phyloP scores from a whole-genome alignment of 2,329 filamentous ascomycete species.

The Truncatella angustata region DNA sequence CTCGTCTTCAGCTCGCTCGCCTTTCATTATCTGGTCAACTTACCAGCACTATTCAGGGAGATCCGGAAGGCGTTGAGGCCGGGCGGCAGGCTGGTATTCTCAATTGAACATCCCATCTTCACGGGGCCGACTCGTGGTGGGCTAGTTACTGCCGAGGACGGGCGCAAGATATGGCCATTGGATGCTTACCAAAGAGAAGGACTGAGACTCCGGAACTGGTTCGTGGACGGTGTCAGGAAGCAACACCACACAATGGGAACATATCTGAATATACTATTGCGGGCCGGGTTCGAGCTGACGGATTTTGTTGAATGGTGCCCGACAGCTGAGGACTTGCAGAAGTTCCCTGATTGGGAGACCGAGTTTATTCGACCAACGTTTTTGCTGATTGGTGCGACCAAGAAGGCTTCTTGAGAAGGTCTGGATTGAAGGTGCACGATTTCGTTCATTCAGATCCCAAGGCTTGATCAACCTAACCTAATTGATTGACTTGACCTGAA shows the following conservation, averaged over 20 bases:
- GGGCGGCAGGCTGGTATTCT: conserved; percentile 39
- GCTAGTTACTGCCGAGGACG: conserved; percentile 27
- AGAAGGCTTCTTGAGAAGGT: conserved; percentile 7
- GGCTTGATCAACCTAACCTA: too few relatives aligned
- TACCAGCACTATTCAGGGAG: conserved; percentile 29
- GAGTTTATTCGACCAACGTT: conserved; percentile 21
- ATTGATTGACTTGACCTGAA: too few relatives aligned
- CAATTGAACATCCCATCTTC: conserved; percentile 46
- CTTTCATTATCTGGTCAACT: conserved; percentile 38
- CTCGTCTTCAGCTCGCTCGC: conserved; percentile 39
- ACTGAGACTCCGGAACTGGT: conserved; percentile 37
- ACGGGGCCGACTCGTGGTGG: conserved; percentile 36
- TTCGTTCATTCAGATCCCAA: background rate
- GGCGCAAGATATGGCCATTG: conserved; percentile 38
- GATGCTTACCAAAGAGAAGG: conserved; percentile 42
- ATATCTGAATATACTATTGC: conserved; percentile 36
- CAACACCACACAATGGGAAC: conserved; percentile 44
- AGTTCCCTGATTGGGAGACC: conserved; percentile 14
- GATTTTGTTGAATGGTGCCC: conserved; percentile 37
- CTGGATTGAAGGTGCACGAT: background rate
- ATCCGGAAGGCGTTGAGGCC: conserved; percentile 31
- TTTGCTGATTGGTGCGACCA: conserved; percentile 18
- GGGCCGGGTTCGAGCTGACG: conserved; percentile 35
- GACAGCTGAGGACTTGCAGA: conserved; percentile 16
- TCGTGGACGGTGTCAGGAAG: conserved; percentile 41